A percentile compares a stretch with the other conserved stretches of the same genome.
These are phyloP conservation scores for Hypoxylon intermedium DNA, from an alignment of 495 filamentous ascomycete species.

Conservation along the genomic window DNA sequence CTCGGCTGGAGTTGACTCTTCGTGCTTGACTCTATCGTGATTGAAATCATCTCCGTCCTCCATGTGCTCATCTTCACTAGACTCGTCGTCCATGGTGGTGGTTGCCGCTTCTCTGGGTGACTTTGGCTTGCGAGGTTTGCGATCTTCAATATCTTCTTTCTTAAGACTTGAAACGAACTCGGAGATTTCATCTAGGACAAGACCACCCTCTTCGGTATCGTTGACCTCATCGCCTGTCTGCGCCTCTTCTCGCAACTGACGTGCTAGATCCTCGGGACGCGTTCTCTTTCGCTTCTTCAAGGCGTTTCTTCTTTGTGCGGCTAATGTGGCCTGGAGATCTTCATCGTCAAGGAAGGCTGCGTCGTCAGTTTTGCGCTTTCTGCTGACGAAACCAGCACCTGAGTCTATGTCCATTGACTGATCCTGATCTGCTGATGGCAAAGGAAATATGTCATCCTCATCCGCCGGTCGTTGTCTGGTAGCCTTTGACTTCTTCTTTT, in stretches of 20 bases:
- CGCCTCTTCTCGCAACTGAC: slow-evolving; percentile 79
- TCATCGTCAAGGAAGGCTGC: slow-evolving; percentile 87
- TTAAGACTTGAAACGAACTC: slow-evolving; percentile 90
- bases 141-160: slow-evolving; percentile 72
- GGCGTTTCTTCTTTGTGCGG: slow-evolving; percentile 77
- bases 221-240: slow-evolving; percentile 56
- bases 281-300: slow-evolving; percentile 89
- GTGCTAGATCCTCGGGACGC: slow-evolving; percentile 83
- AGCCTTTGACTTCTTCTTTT: slow-evolving; percentile 86
- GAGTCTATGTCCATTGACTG: slow-evolving; percentile 82
- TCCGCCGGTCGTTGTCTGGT: slow-evolving; percentile 72
- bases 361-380: slow-evolving; percentile 71
- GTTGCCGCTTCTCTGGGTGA: slow-evolving; percentile 42
- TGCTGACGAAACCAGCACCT: slow-evolving; percentile 48
- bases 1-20: slow-evolving; percentile 54
- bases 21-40: slow-evolving; percentile 65
- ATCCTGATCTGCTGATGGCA: slow-evolving; percentile 51
- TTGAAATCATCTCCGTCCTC: slow-evolving; percentile 53
- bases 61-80: slow-evolving; percentile 56
- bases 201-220: slow-evolving; percentile 68
- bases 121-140: slow-evolving; percentile 54
- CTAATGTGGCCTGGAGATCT: slow-evolving; percentile 84
- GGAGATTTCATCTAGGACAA: slow-evolving; percentile 92
- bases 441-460: slow-evolving; percentile 75
- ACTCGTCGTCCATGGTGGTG: slow-evolving; percentile 59